phyloP scores from a whole-genome alignment of 2,329 filamentous ascomycete species.

The Xylariomycetidae sp. region DNA sequence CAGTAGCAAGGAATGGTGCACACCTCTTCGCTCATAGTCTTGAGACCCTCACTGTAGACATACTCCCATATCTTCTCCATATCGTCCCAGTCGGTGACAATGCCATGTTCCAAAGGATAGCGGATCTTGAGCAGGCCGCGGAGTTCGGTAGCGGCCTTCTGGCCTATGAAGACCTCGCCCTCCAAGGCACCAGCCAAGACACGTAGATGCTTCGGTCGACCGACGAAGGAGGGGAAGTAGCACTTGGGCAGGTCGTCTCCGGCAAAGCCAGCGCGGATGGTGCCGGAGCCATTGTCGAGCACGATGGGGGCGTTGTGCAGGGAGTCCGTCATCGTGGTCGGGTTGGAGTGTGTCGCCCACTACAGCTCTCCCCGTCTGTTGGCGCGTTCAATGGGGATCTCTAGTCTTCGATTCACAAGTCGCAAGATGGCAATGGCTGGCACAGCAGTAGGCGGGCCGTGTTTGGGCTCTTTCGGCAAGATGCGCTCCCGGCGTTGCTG shows the following conservation, averaged over 20 bases:
- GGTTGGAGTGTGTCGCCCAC: slow-evolving; percentile 11
- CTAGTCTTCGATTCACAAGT: no score
- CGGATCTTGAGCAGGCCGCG: slow-evolving; percentile 90
- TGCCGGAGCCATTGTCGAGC: slow-evolving; percentile 97
- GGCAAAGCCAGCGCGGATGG: slow-evolving; percentile 93
- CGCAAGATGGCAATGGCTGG: no score
- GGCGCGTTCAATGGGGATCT: no score
- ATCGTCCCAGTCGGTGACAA: slow-evolving; percentile 99
- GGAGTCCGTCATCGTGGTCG: slow-evolving; percentile 46
- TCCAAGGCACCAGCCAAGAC: slow-evolving; percentile 95
- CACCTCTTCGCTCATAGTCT: slow-evolving; percentile 95
- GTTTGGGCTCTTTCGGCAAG: no score
- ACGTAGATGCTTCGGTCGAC: slow-evolving; percentile 87
- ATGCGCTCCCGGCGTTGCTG: no score
- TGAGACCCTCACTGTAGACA: slow-evolving; percentile 91
- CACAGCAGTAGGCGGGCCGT: no score
- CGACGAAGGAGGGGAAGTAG: slow-evolving; percentile 96
- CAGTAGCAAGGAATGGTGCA: no score
- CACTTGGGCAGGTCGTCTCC: slow-evolving; percentile 94
- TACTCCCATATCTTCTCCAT: slow-evolving; percentile 99
- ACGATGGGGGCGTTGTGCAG: slow-evolving; percentile 98
- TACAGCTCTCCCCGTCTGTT: slow-evolving; percentile 14
- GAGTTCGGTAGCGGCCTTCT: slow-evolving; percentile 79
- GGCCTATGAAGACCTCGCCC: slow-evolving; percentile 94
- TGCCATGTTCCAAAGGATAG: slow-evolving; percentile 94